Conservation (phyloP, 805 yeast genomes). For the Kodamaea hsintzibuensis region DNA sequence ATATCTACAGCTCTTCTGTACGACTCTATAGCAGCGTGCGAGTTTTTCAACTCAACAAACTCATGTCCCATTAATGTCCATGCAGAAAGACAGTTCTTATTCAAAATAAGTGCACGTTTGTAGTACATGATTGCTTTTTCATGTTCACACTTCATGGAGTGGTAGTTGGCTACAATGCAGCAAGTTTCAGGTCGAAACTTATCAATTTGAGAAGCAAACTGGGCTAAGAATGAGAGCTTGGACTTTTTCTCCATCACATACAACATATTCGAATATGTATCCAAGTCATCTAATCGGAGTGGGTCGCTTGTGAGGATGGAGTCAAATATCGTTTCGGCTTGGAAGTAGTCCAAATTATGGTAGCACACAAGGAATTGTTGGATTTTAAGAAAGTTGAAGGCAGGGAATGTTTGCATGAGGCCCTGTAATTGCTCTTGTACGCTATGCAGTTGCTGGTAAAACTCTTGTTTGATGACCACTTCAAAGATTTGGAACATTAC, state of each 20-base stretch:
- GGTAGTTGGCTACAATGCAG: constrained; percentile 90
- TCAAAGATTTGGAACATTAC: constrained; percentile 57
- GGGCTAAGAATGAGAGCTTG: constrained; percentile 84
- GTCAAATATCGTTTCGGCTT: constrained; percentile 80
- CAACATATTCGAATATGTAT: constrained; percentile 88
- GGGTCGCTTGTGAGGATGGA: constrained; percentile 75
- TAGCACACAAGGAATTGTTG: constrained; percentile 83
- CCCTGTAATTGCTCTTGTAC: constrained; percentile 50
- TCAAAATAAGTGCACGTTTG: constrained; percentile 81
- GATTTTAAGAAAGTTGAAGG: constrained; percentile 68
- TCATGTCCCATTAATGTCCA: constrained; percentile 99
- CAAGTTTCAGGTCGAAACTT: constrained; percentile 92
- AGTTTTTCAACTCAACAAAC: constrained; percentile 91
- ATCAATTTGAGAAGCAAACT: constrained; percentile 78
- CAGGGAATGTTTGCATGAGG: constrained; percentile 62
- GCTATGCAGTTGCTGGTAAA: constrained; percentile 64
- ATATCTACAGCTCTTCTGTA: constrained; percentile 92
- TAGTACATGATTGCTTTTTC: constrained; percentile 93
- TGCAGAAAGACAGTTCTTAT: constrained; percentile 79
- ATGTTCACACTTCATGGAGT: constrained; percentile 88
- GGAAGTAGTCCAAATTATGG: constrained; percentile 80
- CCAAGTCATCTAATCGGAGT: constrained; percentile 84
- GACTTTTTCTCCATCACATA: constrained; percentile 90
- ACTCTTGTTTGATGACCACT: constrained; percentile 71
- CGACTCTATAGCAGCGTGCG: constrained; percentile 96